phyloP scores from a whole-genome alignment of 2,329 filamentous ascomycete genomes.

The Ilyonectria destructans region DNA sequence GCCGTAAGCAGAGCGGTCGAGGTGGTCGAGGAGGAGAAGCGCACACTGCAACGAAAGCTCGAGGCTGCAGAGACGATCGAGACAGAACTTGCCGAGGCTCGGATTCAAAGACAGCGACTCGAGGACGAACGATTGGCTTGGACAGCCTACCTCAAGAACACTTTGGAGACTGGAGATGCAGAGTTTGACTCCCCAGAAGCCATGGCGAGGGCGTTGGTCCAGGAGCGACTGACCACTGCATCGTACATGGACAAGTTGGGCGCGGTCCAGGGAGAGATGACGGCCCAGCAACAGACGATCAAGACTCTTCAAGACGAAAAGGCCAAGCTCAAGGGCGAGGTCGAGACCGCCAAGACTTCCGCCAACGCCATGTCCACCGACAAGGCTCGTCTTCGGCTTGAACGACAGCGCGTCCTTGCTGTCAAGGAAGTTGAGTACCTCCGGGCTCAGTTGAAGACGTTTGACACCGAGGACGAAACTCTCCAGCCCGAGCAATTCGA shows the following conservation, averaged over 20 bases:
- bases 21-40: conserved; percentile 95
- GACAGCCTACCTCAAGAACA: conserved; percentile 86
- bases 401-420: conserved; percentile 88
- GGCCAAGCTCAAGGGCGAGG: conserved; percentile 73
- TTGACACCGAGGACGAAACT: conserved; percentile 90
- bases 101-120: conserved; percentile 86
- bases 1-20: conserved; percentile 90
- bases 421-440: conserved; percentile 96
- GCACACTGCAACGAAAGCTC: conserved; percentile 83
- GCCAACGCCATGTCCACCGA: conserved; percentile 68
- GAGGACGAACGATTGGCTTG: conserved; percentile 92
- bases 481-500: conserved; percentile 88
- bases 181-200: conserved; percentile 92
- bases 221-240: conserved; percentile 85
- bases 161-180: conserved; percentile 72
- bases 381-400: conserved; percentile 82
- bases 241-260: conserved; percentile 88
- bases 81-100: conserved; percentile 83
- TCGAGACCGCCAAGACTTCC: conserved; percentile 78
- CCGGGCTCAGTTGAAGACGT: conserved; percentile 90
- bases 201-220: conserved; percentile 86
- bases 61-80: conserved; percentile 83
- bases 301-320: conserved; percentile 81
- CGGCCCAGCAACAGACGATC: conserved; percentile 84
- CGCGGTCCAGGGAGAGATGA: conserved; percentile 82